A percentile compares a stretch with the other conserved stretches of the same genome.
Conservation (phyloP, 2,329 filamentous ascomycete genomes). For the Fusarium guadeloupense region DNA sequence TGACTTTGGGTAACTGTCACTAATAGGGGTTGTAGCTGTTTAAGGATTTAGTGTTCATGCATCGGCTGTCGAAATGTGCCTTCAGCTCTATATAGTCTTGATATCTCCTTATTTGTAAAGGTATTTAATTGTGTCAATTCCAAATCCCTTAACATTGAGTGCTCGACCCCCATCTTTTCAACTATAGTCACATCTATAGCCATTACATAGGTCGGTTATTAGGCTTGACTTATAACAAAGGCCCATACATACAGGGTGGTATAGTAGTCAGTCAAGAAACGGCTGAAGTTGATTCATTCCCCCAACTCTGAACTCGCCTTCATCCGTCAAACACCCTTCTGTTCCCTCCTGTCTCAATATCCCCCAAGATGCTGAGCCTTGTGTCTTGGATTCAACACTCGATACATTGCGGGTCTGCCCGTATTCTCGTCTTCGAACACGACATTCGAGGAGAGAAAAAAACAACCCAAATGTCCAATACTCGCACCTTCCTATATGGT, state of each 20-base stretch:
- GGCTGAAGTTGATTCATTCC: neutral
- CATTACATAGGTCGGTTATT: slow-evolving; percentile 3
- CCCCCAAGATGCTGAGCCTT: neutral
- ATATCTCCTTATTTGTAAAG: neutral
- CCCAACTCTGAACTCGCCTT: neutral
- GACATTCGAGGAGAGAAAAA: slow-evolving; percentile 1
- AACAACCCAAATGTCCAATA: neutral
- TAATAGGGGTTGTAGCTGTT: no score
- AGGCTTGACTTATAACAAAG: neutral
- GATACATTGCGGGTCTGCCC: neutral
- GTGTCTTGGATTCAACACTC: neutral
- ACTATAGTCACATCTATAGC: slow-evolving; percentile 15
- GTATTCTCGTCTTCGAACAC: neutral
- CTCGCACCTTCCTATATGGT: neutral
- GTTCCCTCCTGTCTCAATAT: neutral
- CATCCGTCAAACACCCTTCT: neutral
- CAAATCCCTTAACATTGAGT: slow-evolving; percentile 1
- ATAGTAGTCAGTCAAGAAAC: neutral
- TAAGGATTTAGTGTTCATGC: neutral
- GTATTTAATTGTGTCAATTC: neutral
- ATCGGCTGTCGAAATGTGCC: neutral
- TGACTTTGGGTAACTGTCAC: no score
- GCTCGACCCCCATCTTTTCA: slow-evolving; percentile 2
- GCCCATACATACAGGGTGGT: neutral
- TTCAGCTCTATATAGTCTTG: neutral